phyloP scores from a whole-genome alignment of 495 filamentous ascomycete species.

The Lophium mytilinum region DNA sequence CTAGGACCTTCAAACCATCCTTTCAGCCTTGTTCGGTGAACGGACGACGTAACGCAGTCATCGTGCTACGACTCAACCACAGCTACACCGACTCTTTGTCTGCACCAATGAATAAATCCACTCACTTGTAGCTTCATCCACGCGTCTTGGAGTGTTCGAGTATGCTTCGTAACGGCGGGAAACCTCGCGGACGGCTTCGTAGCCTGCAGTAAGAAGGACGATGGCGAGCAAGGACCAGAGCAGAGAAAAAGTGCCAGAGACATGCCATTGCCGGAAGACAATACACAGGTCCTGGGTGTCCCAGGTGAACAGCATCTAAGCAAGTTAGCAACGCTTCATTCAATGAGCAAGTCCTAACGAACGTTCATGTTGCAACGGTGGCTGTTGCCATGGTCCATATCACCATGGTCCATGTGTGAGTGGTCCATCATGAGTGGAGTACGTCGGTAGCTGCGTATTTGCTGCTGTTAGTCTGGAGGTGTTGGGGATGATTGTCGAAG shows the following conservation, averaged over 20 bases:
- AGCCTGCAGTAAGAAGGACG: slow-evolving; percentile 74
- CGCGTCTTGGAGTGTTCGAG: slow-evolving; percentile 9
- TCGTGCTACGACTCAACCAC: no score
- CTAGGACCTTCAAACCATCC: background rate
- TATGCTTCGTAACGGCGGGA: slow-evolving; percentile 63
- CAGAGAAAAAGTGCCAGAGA: slow-evolving; percentile 62
- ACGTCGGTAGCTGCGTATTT: no score
- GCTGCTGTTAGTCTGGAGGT: no score
- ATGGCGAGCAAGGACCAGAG: slow-evolving; percentile 75
- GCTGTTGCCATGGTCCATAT: slow-evolving; percentile 38
- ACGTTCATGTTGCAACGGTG: slow-evolving; percentile 76
- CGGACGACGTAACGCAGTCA: no score
- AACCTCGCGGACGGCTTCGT: slow-evolving; percentile 75
- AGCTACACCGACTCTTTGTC: no score
- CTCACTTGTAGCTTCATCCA: slow-evolving; percentile 21
- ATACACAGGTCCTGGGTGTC: slow-evolving; percentile 86
- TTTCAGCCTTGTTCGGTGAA: slow-evolving; percentile 9
- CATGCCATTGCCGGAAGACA: slow-evolving; percentile 84
- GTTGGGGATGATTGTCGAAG: no score
- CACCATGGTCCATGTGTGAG: slow-evolving; percentile 46
- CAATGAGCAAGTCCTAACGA: slow-evolving; percentile 4
- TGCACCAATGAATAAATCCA: background rate
- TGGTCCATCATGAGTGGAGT: slow-evolving; percentile 21
- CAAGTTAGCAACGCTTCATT: background rate
- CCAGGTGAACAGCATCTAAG: slow-evolving; percentile 96